A percentile compares a stretch with the other conserved stretches of the same genome.
Conservation (phyloP, 176 grass and related monocot species). For the Carex myosuroides region DNA sequence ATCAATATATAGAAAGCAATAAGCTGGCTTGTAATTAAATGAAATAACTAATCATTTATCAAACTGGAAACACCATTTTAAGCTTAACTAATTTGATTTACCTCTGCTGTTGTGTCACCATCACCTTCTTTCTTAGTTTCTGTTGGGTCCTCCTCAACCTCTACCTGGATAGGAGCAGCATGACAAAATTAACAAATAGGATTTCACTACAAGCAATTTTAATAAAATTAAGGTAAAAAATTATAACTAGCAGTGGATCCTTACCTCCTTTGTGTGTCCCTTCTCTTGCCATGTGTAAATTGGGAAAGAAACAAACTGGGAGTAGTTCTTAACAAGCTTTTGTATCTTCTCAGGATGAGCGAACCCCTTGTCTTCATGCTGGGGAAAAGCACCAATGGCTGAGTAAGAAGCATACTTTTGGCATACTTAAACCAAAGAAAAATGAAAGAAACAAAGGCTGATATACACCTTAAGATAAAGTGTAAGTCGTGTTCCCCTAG, state of each 20-base stretch:
- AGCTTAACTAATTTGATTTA: constrained; percentile 18
- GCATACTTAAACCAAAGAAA: neutral
- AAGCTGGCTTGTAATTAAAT: neutral
- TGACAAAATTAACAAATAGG: neutral
- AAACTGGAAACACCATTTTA: neutral
- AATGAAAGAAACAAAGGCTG: constrained; percentile 8
- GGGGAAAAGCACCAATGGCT: constrained; percentile 3
- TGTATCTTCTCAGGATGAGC: constrained; percentile 94
- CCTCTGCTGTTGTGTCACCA: constrained; percentile 55
- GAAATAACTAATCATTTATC: neutral
- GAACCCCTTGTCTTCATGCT: constrained; percentile 86
- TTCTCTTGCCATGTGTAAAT: constrained; percentile 99
- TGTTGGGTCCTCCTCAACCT: constrained; percentile 78
- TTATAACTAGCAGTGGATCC: neutral
- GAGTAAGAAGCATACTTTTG: neutral
- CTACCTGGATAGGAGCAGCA: constrained; percentile 40
- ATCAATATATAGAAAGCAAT: constrained; percentile 3
- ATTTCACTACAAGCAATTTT: neutral
- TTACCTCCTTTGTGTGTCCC: constrained; percentile 86
- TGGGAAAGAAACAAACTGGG: constrained; percentile 97
- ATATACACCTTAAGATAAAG: constrained; percentile 79
- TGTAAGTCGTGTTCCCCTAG: constrained; percentile 77
- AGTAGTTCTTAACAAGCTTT: constrained; percentile 97
- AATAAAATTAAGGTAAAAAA: neutral
- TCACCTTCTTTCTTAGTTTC: constrained; percentile 65